Conservation (phyloP, 2,329 filamentous ascomycete genomes). For the Diaporthe citri region DNA sequence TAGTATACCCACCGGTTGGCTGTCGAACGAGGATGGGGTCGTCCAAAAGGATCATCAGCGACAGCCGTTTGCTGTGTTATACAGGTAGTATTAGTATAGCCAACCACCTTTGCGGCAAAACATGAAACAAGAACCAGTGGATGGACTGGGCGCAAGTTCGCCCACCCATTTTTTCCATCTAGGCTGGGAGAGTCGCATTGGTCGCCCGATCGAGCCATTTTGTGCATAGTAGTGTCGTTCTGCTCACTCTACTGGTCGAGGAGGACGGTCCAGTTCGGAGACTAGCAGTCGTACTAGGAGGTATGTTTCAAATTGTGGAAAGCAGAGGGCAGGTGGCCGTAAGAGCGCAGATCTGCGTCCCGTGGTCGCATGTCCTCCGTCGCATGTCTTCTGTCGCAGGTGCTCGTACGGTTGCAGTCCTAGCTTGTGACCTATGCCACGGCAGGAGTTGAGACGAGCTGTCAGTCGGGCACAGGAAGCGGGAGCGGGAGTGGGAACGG, state of each 20-base stretch:
- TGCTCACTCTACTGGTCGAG: slow-evolving; percentile 7
- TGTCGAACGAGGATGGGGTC: background rate
- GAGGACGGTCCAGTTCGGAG: background rate
- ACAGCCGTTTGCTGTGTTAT: background rate
- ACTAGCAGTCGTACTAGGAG: slow-evolving; percentile 13
- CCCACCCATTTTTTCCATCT: slow-evolving; percentile 26
- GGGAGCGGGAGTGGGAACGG: slow-evolving; percentile 17
- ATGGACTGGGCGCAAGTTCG: background rate
- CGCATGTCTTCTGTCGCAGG: background rate
- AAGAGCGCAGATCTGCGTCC: slow-evolving; percentile 11
- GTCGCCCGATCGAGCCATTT: slow-evolving; percentile 27
- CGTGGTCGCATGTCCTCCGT: slow-evolving; percentile 20
- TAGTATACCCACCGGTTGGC: slow-evolving; percentile 8
- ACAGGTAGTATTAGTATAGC: background rate
- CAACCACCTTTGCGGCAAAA: slow-evolving; percentile 13
- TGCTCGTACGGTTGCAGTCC: background rate
- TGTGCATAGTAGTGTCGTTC: slow-evolving; percentile 14
- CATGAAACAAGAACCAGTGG: slow-evolving; percentile 31
- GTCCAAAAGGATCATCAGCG: slow-evolving; percentile 1
- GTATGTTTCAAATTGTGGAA: slow-evolving; percentile 15
- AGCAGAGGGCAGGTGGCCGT: background rate
- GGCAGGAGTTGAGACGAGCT: background rate
- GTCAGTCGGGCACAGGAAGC: background rate
- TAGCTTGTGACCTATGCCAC: background rate
- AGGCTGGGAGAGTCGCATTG: slow-evolving; percentile 30